phyloP scores from a whole-genome alignment of 2,329 filamentous ascomycete genomes.

The Rosellinia necatrix region DNA sequence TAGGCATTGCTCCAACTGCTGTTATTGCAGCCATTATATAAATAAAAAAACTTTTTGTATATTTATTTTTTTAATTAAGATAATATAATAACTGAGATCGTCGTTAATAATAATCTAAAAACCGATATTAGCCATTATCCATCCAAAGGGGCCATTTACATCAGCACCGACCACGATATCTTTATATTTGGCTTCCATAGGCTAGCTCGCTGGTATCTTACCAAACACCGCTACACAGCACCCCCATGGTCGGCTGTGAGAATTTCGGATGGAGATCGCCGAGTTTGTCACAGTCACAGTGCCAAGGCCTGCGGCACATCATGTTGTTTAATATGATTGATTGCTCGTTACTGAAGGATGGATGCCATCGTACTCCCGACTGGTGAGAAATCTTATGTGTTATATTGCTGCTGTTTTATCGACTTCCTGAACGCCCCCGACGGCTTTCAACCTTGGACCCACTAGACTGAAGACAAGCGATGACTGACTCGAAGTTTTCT shows the following conservation, averaged over 20 bases:
- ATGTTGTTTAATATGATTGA: background rate
- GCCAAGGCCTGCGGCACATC: background rate
- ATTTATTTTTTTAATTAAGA: too few species aligned
- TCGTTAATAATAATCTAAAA: too few species aligned
- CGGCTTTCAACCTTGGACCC: too few species aligned
- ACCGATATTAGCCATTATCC: background rate
- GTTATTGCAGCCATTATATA: too few species aligned
- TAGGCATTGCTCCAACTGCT: too few species aligned
- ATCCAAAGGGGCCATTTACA: background rate
- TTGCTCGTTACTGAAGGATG: background rate
- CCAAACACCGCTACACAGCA: too few species aligned
- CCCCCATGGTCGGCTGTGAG: too few species aligned
- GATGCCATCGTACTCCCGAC: background rate
- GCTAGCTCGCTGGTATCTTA: too few species aligned
- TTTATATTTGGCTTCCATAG: background rate
- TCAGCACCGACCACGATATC: constrained; percentile 3
- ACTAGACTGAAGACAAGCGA: too few species aligned
- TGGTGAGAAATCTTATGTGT: background rate
- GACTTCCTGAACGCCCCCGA: too few species aligned
- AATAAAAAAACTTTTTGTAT: too few species aligned
- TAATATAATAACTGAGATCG: too few species aligned
- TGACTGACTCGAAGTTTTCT: background rate
- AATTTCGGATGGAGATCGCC: background rate
- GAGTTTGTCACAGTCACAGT: background rate
- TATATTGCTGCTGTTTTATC: background rate